phyloP scores from a whole-genome alignment of 768 basidiomycete species.

The Gymnopilus dilepis region DNA sequence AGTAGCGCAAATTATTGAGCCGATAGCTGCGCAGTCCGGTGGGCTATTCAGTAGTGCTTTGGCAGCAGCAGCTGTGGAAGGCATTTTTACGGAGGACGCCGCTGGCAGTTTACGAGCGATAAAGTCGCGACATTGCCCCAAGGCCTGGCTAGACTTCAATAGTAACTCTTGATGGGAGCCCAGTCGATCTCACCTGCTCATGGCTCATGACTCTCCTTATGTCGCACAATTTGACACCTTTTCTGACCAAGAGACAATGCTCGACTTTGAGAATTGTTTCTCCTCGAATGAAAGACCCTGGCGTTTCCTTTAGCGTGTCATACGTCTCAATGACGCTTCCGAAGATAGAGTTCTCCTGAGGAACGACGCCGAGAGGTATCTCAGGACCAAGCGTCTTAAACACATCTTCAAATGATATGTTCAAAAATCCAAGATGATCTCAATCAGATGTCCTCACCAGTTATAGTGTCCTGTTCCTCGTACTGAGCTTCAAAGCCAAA shows the following conservation, averaged over 20 bases:
- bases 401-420: slow-evolving; percentile 50
- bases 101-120: slow-evolving; percentile 56
- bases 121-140: slow-evolving; percentile 80
- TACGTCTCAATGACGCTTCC: slow-evolving; percentile 80
- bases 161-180: background rate
- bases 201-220: slow-evolving; percentile 73
- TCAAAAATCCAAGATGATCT: background rate
- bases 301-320: slow-evolving; percentile 58
- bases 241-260: slow-evolving; percentile 71
- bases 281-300: slow-evolving; percentile 59
- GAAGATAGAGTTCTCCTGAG: slow-evolving; percentile 81
- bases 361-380: slow-evolving; percentile 66
- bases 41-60: slow-evolving; percentile 47
- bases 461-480: slow-evolving; percentile 39
- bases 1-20: slow-evolving; percentile 65
- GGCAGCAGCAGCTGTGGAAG: slow-evolving; percentile 79
- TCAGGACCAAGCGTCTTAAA: slow-evolving; percentile 54
- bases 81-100: slow-evolving; percentile 56
- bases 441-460: slow-evolving; percentile 31
- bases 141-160: slow-evolving; percentile 50
- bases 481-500: slow-evolving; percentile 42
- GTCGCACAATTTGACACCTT: slow-evolving; percentile 58
- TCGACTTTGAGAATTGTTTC: slow-evolving; percentile 63
- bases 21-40: slow-evolving; percentile 70
- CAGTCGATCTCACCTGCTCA: slow-evolving; percentile 63